A percentile compares a stretch with the other conserved stretches of the same genome.
phyloP scores from a whole-genome alignment of 371 early-diverging fungal species.

The Mortierella sp. region DNA sequence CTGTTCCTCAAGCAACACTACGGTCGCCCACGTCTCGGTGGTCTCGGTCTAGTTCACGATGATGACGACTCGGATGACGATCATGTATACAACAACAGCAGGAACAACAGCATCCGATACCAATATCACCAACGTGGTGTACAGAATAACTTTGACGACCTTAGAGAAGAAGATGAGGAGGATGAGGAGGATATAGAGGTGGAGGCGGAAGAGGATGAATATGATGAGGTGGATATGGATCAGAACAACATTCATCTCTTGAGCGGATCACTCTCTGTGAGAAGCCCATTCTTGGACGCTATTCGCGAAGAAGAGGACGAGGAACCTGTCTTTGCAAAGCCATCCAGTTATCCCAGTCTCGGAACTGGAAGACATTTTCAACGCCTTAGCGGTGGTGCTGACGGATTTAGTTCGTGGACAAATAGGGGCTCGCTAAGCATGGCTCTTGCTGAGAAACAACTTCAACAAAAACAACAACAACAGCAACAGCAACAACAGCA shows the following conservation, averaged over 20 bases:
- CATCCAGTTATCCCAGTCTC: slow-evolving; percentile 48
- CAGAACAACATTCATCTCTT: slow-evolving; percentile 49
- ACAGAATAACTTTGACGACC: slow-evolving; percentile 10
- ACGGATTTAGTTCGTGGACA: slow-evolving; percentile 16
- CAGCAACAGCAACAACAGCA: slow-evolving; percentile 5
- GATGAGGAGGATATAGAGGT: slow-evolving; percentile 21
- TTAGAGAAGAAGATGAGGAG: neutral
- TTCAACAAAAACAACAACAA: slow-evolving; percentile 16
- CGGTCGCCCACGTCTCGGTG: slow-evolving; percentile 20
- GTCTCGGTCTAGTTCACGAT: slow-evolving; percentile 31
- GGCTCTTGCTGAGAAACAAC: slow-evolving; percentile 28
- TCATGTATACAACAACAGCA: slow-evolving; percentile 10
- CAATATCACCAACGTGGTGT: neutral
- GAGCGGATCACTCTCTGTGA: slow-evolving; percentile 53
- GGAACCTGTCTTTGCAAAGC: slow-evolving; percentile 43
- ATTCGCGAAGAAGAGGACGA: slow-evolving; percentile 56
- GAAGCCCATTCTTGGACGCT: slow-evolving; percentile 50
- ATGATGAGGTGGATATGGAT: slow-evolving; percentile 47
- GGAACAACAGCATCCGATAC: neutral
- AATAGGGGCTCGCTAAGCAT: slow-evolving; percentile 15
- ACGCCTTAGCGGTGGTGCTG: slow-evolving; percentile 26
- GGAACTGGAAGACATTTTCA: slow-evolving; percentile 34
- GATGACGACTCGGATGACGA: slow-evolving; percentile 46
- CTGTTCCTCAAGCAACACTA: slow-evolving; percentile 41
- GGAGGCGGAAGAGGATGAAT: slow-evolving; percentile 30